These are phyloP conservation scores for Chimonanthus praecox DNA, from an alignment of 164 flowering plant genomes.

Conservation along the genomic window DNA sequence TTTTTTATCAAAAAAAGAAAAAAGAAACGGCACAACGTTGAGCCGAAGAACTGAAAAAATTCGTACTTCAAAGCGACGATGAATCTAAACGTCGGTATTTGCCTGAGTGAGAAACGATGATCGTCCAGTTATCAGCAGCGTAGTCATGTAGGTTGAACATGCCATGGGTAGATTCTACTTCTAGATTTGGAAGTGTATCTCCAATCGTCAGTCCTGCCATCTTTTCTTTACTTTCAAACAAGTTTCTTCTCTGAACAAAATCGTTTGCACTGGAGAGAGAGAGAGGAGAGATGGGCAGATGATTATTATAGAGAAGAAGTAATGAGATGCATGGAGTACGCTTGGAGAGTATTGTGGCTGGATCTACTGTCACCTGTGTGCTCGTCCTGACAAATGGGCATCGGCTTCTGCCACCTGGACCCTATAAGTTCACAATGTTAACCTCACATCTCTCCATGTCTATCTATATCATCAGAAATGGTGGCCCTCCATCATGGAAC, in stretches of 20 bases:
- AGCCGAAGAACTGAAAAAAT: neutral
- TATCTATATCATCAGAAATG: no score
- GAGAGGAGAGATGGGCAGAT: neutral
- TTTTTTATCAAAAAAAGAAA: neutral
- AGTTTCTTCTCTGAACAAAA: no score
- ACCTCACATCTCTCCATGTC: no score
- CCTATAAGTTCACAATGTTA: no score
- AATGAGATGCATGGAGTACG: constrained; percentile 36
- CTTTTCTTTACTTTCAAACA: neutral
- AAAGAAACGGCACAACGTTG: neutral
- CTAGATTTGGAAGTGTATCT: constrained; percentile 66
- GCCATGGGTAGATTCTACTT: constrained; percentile 70
- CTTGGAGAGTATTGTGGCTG: constrained; percentile 28
- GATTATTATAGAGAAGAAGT: no score
- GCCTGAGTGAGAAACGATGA: constrained; percentile 87
- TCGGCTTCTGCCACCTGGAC: neutral
- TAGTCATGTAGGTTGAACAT: constrained; percentile 57
- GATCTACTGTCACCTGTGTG: neutral
- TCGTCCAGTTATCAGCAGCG: constrained; percentile 45
- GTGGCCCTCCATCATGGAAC: no score
- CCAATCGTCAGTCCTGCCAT: constrained; percentile 89
- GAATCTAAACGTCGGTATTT: neutral
- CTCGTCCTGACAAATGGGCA: neutral
- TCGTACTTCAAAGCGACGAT: no score
- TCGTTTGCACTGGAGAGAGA: no score